Evolutionary conservation across 2,329 filamentous ascomycete genomes (phyloP), one percentile per base, ranked within the genome.

Genomic region (Colletotrichum sidae): DNA sequence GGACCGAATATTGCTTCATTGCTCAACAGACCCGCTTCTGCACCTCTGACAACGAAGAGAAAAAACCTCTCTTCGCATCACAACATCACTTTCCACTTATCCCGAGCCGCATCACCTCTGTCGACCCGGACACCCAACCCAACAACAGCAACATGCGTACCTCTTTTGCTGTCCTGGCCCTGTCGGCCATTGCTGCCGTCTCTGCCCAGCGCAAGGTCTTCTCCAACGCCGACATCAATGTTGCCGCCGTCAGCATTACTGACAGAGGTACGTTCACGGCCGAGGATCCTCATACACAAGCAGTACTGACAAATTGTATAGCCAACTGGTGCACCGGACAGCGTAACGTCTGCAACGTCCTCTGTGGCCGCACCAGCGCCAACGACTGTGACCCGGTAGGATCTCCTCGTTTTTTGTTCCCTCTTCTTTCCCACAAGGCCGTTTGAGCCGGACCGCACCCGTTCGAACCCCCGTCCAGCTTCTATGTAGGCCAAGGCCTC

Each of bases 291-390:
- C 17, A 44, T 37, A 34, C 62, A 56, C 13, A 65, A 34, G 15
- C 42, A 44, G 6, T 13, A 10, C 15, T 15, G 38, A 51, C 25
- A n/a, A 51, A 9, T 49, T 39, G n/a, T 6, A 65, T 67, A 86
- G 85, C 81, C 51, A 60, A 70, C 15, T 88, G 85, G 85, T 88
- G 86, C 74, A 73, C 71, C 56, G 84, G 79, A 46, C 78, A 88
- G 78, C 75, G 74, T 65, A 81, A 85, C 74, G 83, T 80, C 44
- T 88, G 86, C 77, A 67, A 67, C 51, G 75, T 75, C 33, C 80
- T 88, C 45, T 88, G 86, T 77, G 73, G 72, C 65, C 70, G 59
- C 69, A 72, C 77, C 17, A 68, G 73, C 6, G 67, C 67, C 57
- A 86, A 87, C 73, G 70, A 72, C 59, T 88, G 86, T 73, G 69